phyloP scores from a whole-genome alignment of 2,329 filamentous ascomycete genomes.

The Dactylonectria macrodidyma region DNA sequence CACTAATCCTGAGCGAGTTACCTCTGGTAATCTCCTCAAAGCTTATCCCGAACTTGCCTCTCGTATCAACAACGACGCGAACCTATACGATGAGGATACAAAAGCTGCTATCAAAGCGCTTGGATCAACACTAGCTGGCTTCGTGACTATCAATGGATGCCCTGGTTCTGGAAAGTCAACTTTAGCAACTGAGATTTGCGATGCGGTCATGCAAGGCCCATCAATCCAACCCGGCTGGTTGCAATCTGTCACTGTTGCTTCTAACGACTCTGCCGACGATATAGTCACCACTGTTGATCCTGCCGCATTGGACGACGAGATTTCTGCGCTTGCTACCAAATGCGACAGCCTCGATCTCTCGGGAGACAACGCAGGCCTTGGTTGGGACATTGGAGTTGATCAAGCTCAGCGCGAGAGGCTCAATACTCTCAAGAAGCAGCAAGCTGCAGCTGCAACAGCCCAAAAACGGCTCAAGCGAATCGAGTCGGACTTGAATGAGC shows the following conservation, averaged over 20 bases:
- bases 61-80: neutral
- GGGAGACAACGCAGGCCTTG: too few species aligned
- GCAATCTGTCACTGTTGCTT: neutral
- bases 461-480: too few species aligned
- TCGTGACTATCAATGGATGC: neutral
- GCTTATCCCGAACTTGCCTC: neutral
- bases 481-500: too few species aligned
- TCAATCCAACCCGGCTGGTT: neutral
- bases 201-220: neutral
- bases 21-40: neutral
- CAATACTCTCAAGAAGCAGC: too few species aligned
- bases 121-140: neutral
- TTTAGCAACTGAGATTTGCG: neutral
- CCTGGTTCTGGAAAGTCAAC: neutral
- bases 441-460: too few species aligned
- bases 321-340: too few species aligned
- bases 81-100: neutral
- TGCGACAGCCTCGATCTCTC: too few species aligned
- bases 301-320: too few species aligned
- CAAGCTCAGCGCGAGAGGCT: too few species aligned
- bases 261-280: too few species aligned
- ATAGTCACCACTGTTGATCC: too few species aligned
- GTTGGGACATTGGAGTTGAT: too few species aligned
- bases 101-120: neutral
- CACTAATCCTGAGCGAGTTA: neutral